Evolutionary conservation across 306 rosid genomes (phyloP).

Genomic region (apple (Malus domestica)): DNA sequence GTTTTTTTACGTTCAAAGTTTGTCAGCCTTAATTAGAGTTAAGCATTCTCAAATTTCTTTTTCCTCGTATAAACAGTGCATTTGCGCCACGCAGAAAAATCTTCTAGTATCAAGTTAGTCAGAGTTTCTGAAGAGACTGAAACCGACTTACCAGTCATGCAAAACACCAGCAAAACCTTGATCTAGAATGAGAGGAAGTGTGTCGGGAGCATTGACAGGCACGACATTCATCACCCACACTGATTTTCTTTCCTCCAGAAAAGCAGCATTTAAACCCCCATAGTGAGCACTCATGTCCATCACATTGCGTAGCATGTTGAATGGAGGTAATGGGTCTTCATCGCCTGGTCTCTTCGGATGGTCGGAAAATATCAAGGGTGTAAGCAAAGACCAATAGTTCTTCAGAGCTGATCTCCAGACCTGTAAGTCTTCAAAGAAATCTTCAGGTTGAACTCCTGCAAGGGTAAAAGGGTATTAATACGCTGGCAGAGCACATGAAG

Average conservation of each 20-base stretch:
- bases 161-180: conserved; percentile 89
- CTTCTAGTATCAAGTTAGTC: neutral
- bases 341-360: conserved; percentile 99
- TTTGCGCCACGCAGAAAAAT: neutral
- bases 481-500: conserved; percentile 17
- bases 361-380: conserved; percentile 96
- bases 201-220: conserved; percentile 59
- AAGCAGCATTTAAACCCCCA: conserved; percentile 89
- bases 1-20: neutral
- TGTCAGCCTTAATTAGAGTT: neutral
- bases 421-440: conserved; percentile 70
- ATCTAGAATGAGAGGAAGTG: conserved; percentile 82
- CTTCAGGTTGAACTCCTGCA: conserved; percentile 84
- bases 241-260: conserved; percentile 74
- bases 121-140: conserved; percentile 7
- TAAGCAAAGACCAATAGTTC: conserved; percentile 90
- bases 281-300: conserved; percentile 92
- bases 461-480: conserved; percentile 26
- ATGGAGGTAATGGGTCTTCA: conserved; percentile 98
- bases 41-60: neutral
- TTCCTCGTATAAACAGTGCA: neutral
- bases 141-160: conserved; percentile 81
- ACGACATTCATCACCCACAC: conserved; percentile 99
- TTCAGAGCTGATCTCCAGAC: conserved; percentile 65
- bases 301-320: conserved; percentile 93